Percentiles rank a stretch among this genome's conserved stretches.
phyloP scores from a whole-genome alignment of 1,284 basidiomycete genomes.

The Inonotus obliquus region DNA sequence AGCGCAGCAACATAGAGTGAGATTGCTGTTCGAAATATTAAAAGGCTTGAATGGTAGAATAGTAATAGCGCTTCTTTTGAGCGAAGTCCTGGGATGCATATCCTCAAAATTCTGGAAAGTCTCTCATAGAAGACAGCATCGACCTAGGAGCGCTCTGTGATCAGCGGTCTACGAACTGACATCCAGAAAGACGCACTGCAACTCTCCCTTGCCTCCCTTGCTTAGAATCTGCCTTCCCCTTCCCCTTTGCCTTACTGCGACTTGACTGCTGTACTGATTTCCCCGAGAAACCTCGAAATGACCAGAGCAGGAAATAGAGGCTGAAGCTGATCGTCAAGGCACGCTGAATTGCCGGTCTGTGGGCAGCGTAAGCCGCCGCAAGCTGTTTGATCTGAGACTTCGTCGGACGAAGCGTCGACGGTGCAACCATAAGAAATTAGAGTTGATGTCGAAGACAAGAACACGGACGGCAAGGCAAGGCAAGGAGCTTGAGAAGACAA shows the following conservation, averaged over 20 bases:
- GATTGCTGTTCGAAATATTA: constrained; percentile 86
- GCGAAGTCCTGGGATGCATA: constrained; percentile 83
- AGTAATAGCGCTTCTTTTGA: constrained; percentile 88
- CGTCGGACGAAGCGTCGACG: constrained; percentile 25
- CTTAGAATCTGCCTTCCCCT: constrained; percentile 32
- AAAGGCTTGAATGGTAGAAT: constrained; percentile 81
- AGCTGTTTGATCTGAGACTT: constrained; percentile 36
- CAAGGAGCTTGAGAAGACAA: too few relatives aligned
- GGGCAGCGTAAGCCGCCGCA: constrained; percentile 48
- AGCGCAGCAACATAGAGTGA: constrained; percentile 94
- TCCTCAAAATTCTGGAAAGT: constrained; percentile 72
- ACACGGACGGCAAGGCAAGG: not conserved
- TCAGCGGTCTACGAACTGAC: not conserved
- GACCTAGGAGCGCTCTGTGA: constrained; percentile 43
- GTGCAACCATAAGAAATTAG: constrained; percentile 24
- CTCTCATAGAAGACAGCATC: constrained; percentile 89
- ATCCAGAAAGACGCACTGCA: constrained; percentile 45
- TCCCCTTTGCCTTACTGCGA: constrained; percentile 38
- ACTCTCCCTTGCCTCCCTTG: constrained; percentile 51
- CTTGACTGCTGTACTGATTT: constrained; percentile 22
- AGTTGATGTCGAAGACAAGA: not conserved
- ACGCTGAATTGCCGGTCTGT: constrained; percentile 69
- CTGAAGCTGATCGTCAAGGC: constrained; percentile 60
- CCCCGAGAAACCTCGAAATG: constrained; percentile 48
- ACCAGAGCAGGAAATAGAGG: constrained; percentile 54